Conservation (phyloP, 1,284 basidiomycete genomes). For the Trametes sp. region DNA sequence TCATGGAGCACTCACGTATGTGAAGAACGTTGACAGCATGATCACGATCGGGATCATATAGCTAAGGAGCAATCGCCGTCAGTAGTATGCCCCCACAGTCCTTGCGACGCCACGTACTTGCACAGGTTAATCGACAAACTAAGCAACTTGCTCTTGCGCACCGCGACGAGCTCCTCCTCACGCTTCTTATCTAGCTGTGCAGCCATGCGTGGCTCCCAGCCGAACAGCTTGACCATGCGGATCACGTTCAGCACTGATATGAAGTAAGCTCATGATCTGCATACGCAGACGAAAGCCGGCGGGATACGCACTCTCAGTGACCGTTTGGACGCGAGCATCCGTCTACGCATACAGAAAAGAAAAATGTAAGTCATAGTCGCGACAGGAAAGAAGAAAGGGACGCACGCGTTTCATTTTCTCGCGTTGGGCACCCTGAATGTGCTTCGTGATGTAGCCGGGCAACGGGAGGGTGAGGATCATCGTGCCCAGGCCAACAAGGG, state of each 20-base stretch:
- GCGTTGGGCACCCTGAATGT: slow-evolving; percentile 41
- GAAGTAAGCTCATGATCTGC: too few species aligned
- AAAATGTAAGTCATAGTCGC: not conserved
- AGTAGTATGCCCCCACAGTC: not conserved
- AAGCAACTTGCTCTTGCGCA: slow-evolving; percentile 44
- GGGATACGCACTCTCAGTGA: slow-evolving; percentile 57
- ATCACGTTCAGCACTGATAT: slow-evolving; percentile 46
- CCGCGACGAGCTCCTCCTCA: slow-evolving; percentile 60
- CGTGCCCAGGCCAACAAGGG: slow-evolving; percentile 58
- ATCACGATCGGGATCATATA: slow-evolving; percentile 68
- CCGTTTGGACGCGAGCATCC: slow-evolving; percentile 56
- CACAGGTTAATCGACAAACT: slow-evolving; percentile 14
- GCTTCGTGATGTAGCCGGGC: slow-evolving; percentile 47
- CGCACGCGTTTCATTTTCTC: slow-evolving; percentile 44
- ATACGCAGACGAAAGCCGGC: too few species aligned
- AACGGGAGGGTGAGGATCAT: slow-evolving; percentile 63
- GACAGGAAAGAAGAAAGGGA: not conserved
- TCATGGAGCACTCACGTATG: slow-evolving; percentile 49
- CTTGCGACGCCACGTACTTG: slow-evolving; percentile 23
- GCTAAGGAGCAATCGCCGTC: slow-evolving; percentile 44
- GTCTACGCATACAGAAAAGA: slow-evolving; percentile 40
- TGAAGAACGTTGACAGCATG: slow-evolving; percentile 72
- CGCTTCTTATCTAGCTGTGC: slow-evolving; percentile 55
- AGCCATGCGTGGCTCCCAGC: slow-evolving; percentile 59
- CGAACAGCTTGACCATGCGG: slow-evolving; percentile 46